Base-by-base conservation (phyloP, 2,329 filamentous ascomycete species). In the Fusarium acutatum region DNA sequence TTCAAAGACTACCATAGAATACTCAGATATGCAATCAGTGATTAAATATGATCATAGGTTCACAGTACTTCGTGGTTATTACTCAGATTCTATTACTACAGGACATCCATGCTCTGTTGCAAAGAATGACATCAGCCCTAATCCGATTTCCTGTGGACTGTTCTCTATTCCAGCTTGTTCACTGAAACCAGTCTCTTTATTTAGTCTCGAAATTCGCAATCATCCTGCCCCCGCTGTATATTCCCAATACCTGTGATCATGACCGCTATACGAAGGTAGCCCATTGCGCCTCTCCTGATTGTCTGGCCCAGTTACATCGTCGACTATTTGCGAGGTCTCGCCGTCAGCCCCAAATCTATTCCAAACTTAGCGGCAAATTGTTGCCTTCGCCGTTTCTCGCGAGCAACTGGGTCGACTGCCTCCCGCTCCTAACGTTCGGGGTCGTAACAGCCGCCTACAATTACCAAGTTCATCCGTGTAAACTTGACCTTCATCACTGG, bases 401-500 rank as follows among this genome's bases (percentile, higher is more conserved):
- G 53, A 43, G 50, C 68, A 62, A 62, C 60, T 58, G 57, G 67
- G 56, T 64, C 57, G 57, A 53, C 24, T 64, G 63, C 71, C 63
- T 60, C 53, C 49, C 52, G 67, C 58, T 75, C 72, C 79, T 83
- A 85, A 67, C 83, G 82, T 73, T 88, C 86, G 41, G 88, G 86
- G 59, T 90, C 87, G 76, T 90, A 92, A 78, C 89, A 91, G 30
- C 95, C 94, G 52, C 93, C 94, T 28, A 95, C 95, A 69, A 98
- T 87, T 18, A 98, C 92, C 74, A 98, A 83, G 81, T 99, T 99
- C 94, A 97, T 98, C 69, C 94, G 88, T 7, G 96, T 98, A 78
- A 98, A 98, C 79, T 93, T 90, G 60, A 97, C 95, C 83, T 96
- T 96, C 83, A 97, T 94, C 17, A 98, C 94, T 0, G 96, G 95